Evolutionary conservation across 1,284 basidiomycete species (phyloP), one percentile per base, ranked within the genome.

Genomic region (Exobasidium rhododendri): DNA sequence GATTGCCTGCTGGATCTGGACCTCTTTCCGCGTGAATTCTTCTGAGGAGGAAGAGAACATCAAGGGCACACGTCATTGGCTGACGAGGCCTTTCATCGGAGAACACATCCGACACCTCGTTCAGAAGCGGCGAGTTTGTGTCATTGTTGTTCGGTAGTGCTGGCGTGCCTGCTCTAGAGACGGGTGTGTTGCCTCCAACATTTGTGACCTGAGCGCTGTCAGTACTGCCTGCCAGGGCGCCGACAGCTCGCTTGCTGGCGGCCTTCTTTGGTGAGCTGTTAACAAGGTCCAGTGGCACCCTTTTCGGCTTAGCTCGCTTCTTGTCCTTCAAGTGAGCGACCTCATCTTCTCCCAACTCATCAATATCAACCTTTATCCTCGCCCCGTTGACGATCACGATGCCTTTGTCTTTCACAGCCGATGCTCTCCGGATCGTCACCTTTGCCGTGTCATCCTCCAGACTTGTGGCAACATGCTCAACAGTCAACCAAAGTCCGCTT

Each of bases 401-500:
- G 1, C 90, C 88, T 67, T 87, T 88, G 71, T 92, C 90, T 75
- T 82, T 68, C 6, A 29, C 55, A 46, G 1, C 83, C 4, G 22
- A 40, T 67, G 63, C 10, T n/a, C 88, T 85, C 13, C 90, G 85
- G 5, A 97, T 87, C 1, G 81, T 82, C 28, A 83, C 74, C 62
- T 90, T 86, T 1, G 85, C 85, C 47, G 87, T 82, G 4, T 94
- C 83, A 51, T 90, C 86, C 26, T 87, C 87, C 2, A 91, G 85
- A 59, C 87, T 85, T 17, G 88, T 83, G 2, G 88, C 86, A 65
- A 93, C 90, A 71, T 98, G 94, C 28, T 89, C 90, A 70, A 98
- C 84, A 0, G 92, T 94, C 24, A 98, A 82, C 96, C 96, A 99
- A n/a, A 97, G 82, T 0, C 94, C 94, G 6, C 96, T 94, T 2